Evolutionary conservation across 306 rosid genomes (phyloP).

Genomic region (Datisca glomerata): DNA sequence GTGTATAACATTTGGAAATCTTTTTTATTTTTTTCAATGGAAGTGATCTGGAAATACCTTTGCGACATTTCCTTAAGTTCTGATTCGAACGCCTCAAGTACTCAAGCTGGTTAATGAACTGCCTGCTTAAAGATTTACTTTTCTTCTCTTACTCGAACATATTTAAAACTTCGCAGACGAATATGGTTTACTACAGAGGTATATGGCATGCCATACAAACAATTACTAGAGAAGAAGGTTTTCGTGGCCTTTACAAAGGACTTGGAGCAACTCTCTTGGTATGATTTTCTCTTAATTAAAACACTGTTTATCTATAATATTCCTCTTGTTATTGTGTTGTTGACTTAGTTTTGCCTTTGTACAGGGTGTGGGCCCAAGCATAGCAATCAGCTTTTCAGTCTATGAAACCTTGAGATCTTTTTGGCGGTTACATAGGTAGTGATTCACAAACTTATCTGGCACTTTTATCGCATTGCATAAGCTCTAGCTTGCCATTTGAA

Average conservation of each 20-base stretch:
- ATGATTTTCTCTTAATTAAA: conserved; percentile 12
- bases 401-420: conserved; percentile 74
- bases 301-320: too few species aligned
- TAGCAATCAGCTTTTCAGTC: conserved; percentile 88
- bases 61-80: too few species aligned
- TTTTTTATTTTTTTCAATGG: too few species aligned
- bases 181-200: conserved; percentile 63
- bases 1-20: too few species aligned
- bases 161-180: conserved; percentile 51
- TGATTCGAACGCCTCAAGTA: too few species aligned
- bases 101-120: too few species aligned
- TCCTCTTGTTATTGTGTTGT: not conserved
- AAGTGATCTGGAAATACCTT: too few species aligned
- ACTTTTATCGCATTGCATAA: not conserved
- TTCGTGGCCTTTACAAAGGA: conserved; percentile 84
- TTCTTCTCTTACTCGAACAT: conserved; percentile 10
- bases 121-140: too few species aligned
- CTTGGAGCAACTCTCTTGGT: conserved; percentile 97
- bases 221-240: conserved; percentile 72
- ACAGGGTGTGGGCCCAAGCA: conserved; percentile 95
- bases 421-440: conserved; percentile 74
- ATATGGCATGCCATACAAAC: conserved; percentile 72
- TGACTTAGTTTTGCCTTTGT: conserved; percentile 10
- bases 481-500: not conserved
- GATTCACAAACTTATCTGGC: conserved; percentile 2